phyloP scores from a whole-genome alignment of 2,329 filamentous ascomycete species.

The Sporothrix globosa region DNA sequence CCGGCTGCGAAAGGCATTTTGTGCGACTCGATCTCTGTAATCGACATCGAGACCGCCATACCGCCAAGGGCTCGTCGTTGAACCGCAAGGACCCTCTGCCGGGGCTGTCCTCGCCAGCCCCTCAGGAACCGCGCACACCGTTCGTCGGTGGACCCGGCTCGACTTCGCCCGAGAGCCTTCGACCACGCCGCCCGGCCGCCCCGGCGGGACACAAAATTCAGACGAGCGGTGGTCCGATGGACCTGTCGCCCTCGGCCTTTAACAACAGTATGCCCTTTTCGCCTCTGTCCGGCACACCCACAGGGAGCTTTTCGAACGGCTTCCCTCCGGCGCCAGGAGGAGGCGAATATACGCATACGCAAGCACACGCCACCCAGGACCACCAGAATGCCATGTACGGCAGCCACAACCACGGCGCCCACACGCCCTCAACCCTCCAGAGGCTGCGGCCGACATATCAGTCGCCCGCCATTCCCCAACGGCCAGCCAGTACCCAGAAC shows the following conservation, averaged over 20 bases:
- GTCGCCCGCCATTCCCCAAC: conserved; percentile 49
- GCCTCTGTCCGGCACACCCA: conserved; percentile 51
- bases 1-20: conserved; percentile 86
- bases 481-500: conserved; percentile 51
- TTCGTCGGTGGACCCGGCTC: conserved; percentile 48
- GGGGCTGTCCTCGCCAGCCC: conserved; percentile 52
- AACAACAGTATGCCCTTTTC: conserved; percentile 46
- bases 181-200: conserved; percentile 39
- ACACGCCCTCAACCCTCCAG: conserved; percentile 27
- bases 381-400: conserved; percentile 11
- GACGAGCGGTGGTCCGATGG: conserved; percentile 20
- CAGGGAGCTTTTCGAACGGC: conserved; percentile 45
- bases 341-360: conserved; percentile 49
- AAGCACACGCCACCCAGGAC: conserved; percentile 43
- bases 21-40: conserved; percentile 92
- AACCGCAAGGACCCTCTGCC: conserved; percentile 72
- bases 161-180: conserved; percentile 54
- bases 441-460: conserved; percentile 43
- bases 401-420: not conserved
- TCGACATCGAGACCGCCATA: conserved; percentile 79
- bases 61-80: conserved; percentile 74
- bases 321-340: conserved; percentile 40
- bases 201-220: conserved; percentile 38
- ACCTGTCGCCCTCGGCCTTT: not conserved
- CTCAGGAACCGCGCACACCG: conserved; percentile 46